Percentiles rank a stretch among this genome's conserved stretches.
Evolutionary conservation across 2,329 filamentous ascomycete genomes (phyloP).

Genomic region (Monosporascus sp.): DNA sequence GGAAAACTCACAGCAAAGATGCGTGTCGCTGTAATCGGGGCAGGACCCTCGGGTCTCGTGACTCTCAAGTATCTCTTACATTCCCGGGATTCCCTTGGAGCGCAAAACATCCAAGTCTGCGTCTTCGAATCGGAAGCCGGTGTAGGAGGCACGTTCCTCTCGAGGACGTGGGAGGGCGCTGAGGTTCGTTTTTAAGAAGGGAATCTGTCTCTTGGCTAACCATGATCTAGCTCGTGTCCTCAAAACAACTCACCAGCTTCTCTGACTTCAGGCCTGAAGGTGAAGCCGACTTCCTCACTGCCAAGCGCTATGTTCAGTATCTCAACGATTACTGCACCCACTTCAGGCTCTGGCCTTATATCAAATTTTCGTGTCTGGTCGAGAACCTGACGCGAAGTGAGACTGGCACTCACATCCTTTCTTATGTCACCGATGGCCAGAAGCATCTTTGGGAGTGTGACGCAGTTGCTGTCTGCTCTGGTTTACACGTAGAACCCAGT

Average conservation of each 20-base stretch:
- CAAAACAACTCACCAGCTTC: constrained; percentile 40
- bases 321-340: constrained; percentile 34
- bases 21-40: constrained; percentile 34
- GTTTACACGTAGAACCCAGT: constrained; percentile 36
- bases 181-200: constrained; percentile 22
- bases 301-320: constrained; percentile 36
- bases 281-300: constrained; percentile 39
- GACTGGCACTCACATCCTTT: constrained; percentile 15
- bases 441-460: constrained; percentile 33
- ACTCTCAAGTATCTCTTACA: constrained; percentile 33
- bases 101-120: constrained; percentile 32
- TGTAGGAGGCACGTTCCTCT: constrained; percentile 38
- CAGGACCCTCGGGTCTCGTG: constrained; percentile 31
- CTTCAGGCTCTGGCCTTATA: constrained; percentile 33
- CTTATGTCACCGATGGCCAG: constrained; percentile 6
- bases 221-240: constrained; percentile 31
- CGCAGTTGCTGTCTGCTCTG: constrained; percentile 41
- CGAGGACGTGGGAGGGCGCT: constrained; percentile 38
- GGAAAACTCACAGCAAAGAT: neutral
- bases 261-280: constrained; percentile 37
- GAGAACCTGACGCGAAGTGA: constrained; percentile 14
- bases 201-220: too few relatives aligned
- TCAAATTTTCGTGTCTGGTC: constrained; percentile 31
- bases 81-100: constrained; percentile 24
- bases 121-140: constrained; percentile 36